Percentiles rank a stretch among this genome's conserved stretches.
These are phyloP conservation scores for Leccinum olivaceoglutinosum DNA, from an alignment of 1,284 basidiomycete species.

Conservation along the genomic window DNA sequence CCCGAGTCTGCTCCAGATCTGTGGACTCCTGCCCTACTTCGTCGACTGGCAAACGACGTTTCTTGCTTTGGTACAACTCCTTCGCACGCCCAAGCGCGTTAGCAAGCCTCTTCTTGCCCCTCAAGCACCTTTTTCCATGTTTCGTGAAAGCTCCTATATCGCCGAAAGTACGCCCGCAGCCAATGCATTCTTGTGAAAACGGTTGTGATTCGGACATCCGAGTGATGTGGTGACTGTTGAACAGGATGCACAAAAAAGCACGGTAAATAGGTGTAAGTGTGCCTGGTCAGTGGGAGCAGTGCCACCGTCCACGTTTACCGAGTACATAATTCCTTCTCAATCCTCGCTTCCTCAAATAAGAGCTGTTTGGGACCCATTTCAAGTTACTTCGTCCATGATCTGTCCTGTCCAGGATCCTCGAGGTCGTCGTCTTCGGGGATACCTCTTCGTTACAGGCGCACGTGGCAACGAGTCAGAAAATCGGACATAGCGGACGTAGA, in stretches of 20 bases:
- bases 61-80: background rate
- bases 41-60: background rate
- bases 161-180: background rate
- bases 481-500: conserved; percentile 91
- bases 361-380: conserved; percentile 98
- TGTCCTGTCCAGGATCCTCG: conserved; percentile 77
- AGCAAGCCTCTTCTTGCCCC: background rate
- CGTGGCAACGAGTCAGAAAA: conserved; percentile 70
- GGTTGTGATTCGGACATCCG: background rate
- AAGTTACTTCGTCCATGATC: conserved; percentile 84
- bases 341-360: conserved; percentile 83
- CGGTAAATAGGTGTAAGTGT: too few relatives aligned
- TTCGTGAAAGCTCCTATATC: background rate
- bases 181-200: background rate
- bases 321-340: conserved; percentile 58
- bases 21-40: background rate
- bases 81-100: background rate
- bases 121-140: background rate
- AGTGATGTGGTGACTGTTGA: too few relatives aligned
- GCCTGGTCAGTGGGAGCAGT: too few relatives aligned
- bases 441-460: conserved; percentile 48
- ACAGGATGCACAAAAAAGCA: too few relatives aligned
- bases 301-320: too few relatives aligned
- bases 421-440: conserved; percentile 88
- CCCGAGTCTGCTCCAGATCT: background rate